Base-by-base conservation (phyloP, 2,329 filamentous ascomycete genomes). In the Xylariaceae sp. region DNA sequence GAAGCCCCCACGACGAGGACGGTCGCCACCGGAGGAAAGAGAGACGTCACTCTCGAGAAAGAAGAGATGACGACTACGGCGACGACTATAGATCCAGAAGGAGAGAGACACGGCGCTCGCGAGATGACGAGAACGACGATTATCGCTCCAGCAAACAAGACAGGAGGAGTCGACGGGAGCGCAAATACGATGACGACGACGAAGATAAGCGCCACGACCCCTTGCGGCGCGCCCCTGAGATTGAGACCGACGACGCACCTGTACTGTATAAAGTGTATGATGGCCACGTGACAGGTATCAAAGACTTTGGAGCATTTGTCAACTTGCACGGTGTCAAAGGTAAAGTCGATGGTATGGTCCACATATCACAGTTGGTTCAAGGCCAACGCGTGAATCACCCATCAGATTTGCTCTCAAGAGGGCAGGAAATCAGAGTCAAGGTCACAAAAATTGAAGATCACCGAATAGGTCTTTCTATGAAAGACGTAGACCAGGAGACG, bases 281-380 rank as follows among this genome's bases (percentile, higher is more conserved):
- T 55, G 94, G 94, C 1, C 85, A 86, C 62, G 89, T 97, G 12
- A 96, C 90, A 0, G 90, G 91, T 0, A 77, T 99, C 47, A 97
- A 96, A 62, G 90, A 96, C 54, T 99, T 97, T 70, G 94, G 94
- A 11, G 90, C 85, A 0, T 99, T 99, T 68, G 90, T 97, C 50
- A 96, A 95, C 59, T 68, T 99, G n/a, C 81, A 86, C 58, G 87
- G 90, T 15, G 86, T 99, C 1, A 84, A 79, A 60, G 92, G 91
- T 42, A 95, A 90, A 67, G 87, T 95, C 1, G 91, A 96, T 64
- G 94, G 94, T 0, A 75, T 99, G 56, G 92, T 99, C 1, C 94
- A 99, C 65, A 84, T 99, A 27, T 96, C 92, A 19, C 88, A 89
- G 18, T 86, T 99, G 68, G 82, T 86, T 44, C 85, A 91, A 51